Evolutionary conservation across 768 basidiomycete species (phyloP), one percentile per base, ranked within the genome.

Genomic region (Amanita subjunquillea): DNA sequence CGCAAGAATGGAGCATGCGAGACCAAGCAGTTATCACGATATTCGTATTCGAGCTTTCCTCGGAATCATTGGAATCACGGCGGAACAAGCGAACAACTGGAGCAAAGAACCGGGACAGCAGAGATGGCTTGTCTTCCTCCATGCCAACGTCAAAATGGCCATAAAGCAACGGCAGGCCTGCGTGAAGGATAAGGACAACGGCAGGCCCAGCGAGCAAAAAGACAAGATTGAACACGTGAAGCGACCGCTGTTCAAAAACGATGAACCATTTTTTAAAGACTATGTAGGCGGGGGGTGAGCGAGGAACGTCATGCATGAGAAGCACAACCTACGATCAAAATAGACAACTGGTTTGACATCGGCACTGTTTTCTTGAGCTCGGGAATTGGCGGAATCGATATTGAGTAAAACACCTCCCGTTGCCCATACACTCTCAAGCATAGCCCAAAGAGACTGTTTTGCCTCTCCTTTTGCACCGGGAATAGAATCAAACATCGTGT

Each of bases 401-500:
- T 83, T 76, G 23, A 84, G 67, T 29, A 91, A 64, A 2, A 71
- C 71, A 6, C 73, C 44, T 6, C 82, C 85, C 0, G 80, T 78
- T 3, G 73, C 78, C 47, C 72, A 66, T 0, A 80, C 69, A 1
- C 74, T 72, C 56, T 91, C 85, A 77, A 91, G 77, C 83, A 90
- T 87, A 2, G 80, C 74, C 87, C 88, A 91, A 7, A 92, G 67
- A 6, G 83, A 69, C 34, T 61, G 58, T 34, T 64, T 69, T 53
- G 68, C 73, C 10, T 74, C 71, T 0, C 82, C 83, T 2, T 69
- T 62, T 29, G 74, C 80, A 48, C 76, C 77, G 6, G 83, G 70
- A 41, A 90, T 72, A 1, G 80, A 74, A 60, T 91, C 89, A 39
- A 78, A 78, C 60, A 75, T 76, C 0, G 89, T 91, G 62, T 92